Evolutionary conservation across 495 filamentous ascomycete species (phyloP).

Genomic region (Trichoderma gamsii): DNA sequence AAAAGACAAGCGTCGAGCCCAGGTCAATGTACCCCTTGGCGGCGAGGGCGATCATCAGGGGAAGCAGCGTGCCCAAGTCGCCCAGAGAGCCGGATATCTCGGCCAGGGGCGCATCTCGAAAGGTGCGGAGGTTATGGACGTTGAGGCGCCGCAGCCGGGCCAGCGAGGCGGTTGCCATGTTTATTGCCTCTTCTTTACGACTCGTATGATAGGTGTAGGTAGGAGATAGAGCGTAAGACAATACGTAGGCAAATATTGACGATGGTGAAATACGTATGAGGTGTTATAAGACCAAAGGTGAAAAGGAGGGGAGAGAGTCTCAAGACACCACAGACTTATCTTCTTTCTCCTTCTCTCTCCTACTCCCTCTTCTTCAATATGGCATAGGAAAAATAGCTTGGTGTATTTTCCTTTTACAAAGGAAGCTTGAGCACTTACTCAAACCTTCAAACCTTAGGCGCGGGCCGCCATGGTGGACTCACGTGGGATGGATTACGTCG

Average conservation of each 20-base stretch:
- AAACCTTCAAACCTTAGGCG: not conserved
- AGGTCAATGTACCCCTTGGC: conserved; percentile 70
- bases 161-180: not conserved
- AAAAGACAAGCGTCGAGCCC: conserved; percentile 78
- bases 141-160: conserved; percentile 30
- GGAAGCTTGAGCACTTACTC: too few species aligned
- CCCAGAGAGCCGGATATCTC: conserved; percentile 89
- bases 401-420: too few species aligned
- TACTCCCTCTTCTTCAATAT: too few species aligned
- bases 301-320: too few species aligned
- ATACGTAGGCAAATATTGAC: too few species aligned
- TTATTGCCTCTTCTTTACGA: not conserved
- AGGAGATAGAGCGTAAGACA: not conserved
- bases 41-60: conserved; percentile 77
- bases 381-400: too few species aligned
- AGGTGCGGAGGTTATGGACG: conserved; percentile 40
- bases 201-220: not conserved
- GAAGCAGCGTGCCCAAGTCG: conserved; percentile 86
- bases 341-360: too few species aligned
- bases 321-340: too few species aligned
- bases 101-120: conserved; percentile 51
- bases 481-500: conserved; percentile 8
- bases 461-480: not conserved
- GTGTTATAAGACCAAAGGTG: too few species aligned
- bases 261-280: too few species aligned